These are phyloP conservation scores for Xylaria venustula DNA, from an alignment of 495 filamentous ascomycete species.

Conservation along the genomic window DNA sequence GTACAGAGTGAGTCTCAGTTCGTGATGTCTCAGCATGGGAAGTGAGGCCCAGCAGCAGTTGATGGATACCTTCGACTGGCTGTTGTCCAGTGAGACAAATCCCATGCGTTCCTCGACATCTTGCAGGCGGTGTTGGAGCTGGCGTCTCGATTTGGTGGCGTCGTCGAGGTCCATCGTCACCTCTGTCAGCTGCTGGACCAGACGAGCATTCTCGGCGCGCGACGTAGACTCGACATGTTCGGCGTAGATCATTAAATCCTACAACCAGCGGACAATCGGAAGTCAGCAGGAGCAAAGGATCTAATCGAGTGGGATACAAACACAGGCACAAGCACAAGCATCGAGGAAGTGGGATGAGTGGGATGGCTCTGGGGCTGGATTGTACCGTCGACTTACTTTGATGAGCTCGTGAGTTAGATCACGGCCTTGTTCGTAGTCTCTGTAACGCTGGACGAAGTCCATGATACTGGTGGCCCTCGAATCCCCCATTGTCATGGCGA, in stretches of 20 bases:
- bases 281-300: constrained; percentile 3
- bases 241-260: constrained; percentile 46
- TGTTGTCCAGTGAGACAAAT: constrained; percentile 28
- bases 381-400: constrained; percentile 24
- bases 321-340: too few relatives aligned
- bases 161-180: constrained; percentile 43
- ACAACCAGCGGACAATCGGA: constrained; percentile 10
- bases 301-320: not conserved
- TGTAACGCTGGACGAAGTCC: constrained; percentile 44
- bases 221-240: constrained; percentile 34
- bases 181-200: constrained; percentile 34
- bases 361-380: not conserved
- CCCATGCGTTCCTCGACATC: constrained; percentile 27
- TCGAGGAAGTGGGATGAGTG: not conserved
- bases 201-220: constrained; percentile 34
- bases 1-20: constrained; percentile 24
- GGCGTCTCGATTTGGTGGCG: constrained; percentile 37
- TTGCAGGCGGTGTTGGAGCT: constrained; percentile 43
- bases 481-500: constrained; percentile 3
- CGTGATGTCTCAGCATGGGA: not conserved
- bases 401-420: constrained; percentile 39
- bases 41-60: not conserved
- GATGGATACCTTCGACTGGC: constrained; percentile 41
- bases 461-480: constrained; percentile 20
- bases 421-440: constrained; percentile 31